Evolutionary conservation across 164 flowering plant species (phyloP).

Genomic region (grape (Vitis vinifera)): DNA sequence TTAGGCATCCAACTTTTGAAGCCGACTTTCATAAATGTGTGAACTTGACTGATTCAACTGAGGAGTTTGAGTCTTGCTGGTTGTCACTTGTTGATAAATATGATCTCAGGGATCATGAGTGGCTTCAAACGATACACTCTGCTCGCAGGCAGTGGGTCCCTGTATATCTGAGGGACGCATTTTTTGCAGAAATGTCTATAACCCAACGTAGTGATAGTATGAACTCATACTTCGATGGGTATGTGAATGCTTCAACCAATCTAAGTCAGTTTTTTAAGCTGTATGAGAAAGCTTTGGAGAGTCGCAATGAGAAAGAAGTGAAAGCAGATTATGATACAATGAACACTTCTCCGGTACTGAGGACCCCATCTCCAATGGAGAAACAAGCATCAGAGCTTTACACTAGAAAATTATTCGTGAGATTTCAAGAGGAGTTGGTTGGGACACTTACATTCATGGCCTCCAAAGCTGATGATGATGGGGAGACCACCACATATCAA

Average conservation of each 20-base stretch:
- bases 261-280: constrained; percentile 61
- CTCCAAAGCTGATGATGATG: constrained; percentile 66
- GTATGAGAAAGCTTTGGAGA: constrained; percentile 80
- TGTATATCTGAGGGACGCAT: constrained; percentile 65
- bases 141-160: constrained; percentile 81
- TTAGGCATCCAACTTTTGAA: constrained; percentile 58
- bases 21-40: constrained; percentile 81
- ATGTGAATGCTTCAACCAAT: constrained; percentile 79
- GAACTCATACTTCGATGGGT: constrained; percentile 86
- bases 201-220: constrained; percentile 79
- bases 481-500: constrained; percentile 52
- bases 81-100: constrained; percentile 59
- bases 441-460: constrained; percentile 78
- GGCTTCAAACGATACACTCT: constrained; percentile 61
- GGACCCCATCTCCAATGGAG: constrained; percentile 91
- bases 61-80: constrained; percentile 83
- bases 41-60: constrained; percentile 59
- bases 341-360: constrained; percentile 54
- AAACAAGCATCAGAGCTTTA: constrained; percentile 78
- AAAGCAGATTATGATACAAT: constrained; percentile 83
- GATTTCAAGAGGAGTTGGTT: constrained; percentile 82
- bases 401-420: constrained; percentile 63
- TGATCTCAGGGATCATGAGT: constrained; percentile 65
- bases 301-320: constrained; percentile 79
- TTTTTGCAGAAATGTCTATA: constrained; percentile 81